These are phyloP conservation scores for Colletotrichum tamarilloi DNA, from an alignment of 2,329 filamentous ascomycete species.

Conservation along the genomic window DNA sequence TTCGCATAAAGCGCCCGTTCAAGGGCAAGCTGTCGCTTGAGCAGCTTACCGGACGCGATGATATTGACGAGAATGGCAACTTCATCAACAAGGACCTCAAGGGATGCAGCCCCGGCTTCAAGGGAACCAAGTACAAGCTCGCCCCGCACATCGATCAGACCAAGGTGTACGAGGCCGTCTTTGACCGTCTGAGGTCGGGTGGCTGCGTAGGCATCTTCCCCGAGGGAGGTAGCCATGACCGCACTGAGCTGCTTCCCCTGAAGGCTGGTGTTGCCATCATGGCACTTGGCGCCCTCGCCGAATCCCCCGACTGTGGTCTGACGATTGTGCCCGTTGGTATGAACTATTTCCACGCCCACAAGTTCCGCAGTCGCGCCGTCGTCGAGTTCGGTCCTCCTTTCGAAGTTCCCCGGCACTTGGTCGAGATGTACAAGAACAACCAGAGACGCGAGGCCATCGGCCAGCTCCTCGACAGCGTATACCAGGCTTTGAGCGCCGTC, in stretches of 20 bases:
- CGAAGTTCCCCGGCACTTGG: constrained; percentile 83
- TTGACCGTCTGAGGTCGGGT: constrained; percentile 81
- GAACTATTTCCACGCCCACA: constrained; percentile 99
- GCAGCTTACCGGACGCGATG: constrained; percentile 85
- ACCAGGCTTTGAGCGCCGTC: constrained; percentile 85
- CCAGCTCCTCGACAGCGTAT: constrained; percentile 85
- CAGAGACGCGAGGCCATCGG: constrained; percentile 89
- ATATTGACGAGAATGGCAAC: constrained; percentile 74
- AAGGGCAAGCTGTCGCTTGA: constrained; percentile 78
- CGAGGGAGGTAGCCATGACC: constrained; percentile 95
- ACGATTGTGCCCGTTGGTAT: constrained; percentile 97
- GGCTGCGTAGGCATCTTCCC: constrained; percentile 97
- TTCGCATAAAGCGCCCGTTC: constrained; percentile 89
- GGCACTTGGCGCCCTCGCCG: constrained; percentile 89
- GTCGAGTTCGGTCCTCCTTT: constrained; percentile 94
- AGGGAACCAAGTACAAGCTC: constrained; percentile 85
- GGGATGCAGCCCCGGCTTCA: constrained; percentile 70
- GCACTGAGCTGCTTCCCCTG: constrained; percentile 88
- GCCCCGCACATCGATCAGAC: constrained; percentile 96
- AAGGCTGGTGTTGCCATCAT: constrained; percentile 99
- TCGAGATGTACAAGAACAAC: constrained; percentile 85
- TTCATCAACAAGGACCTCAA: constrained; percentile 66
- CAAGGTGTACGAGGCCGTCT: constrained; percentile 93
- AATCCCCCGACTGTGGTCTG: constrained; percentile 86
- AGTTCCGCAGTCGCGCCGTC: constrained; percentile 95